Percentiles rank a stretch among this genome's conserved stretches.
These are phyloP conservation scores for Toxicodendron radicans DNA, from an alignment of 345 rosid genomes.

Conservation along the genomic window DNA sequence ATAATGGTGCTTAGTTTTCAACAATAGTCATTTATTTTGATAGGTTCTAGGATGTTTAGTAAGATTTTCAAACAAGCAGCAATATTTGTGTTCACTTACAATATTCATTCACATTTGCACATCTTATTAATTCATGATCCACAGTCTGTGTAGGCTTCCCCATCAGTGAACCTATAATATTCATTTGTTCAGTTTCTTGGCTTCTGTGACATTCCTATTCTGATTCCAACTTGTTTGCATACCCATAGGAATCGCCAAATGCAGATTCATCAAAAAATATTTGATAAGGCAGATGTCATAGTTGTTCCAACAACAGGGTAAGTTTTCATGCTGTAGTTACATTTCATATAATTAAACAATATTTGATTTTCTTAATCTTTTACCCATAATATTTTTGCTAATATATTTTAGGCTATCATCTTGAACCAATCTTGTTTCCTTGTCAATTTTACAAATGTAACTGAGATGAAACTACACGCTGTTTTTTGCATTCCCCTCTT, in stretches of 20 bases:
- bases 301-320: constrained; percentile 79
- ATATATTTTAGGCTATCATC: not conserved
- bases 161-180: not conserved
- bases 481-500: not conserved
- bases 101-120: no score
- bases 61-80: not conserved
- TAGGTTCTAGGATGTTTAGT: not conserved
- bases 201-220: not conserved
- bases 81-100: no score
- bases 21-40: not conserved
- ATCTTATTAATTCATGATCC: no score
- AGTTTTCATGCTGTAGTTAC: not conserved
- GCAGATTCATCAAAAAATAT: constrained; percentile 48
- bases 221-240: not conserved
- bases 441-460: not conserved
- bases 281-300: constrained; percentile 59
- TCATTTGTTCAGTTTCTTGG: not conserved
- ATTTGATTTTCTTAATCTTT: no score
- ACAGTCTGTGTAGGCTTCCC: not conserved
- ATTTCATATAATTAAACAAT: no score
- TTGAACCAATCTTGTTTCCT: not conserved
- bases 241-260: constrained; percentile 61
- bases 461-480: not conserved
- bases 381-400: no score
- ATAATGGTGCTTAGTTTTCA: not conserved